These are phyloP conservation scores for Coemansia sp. DNA, from an alignment of 192 early-diverging fungal genomes.

Conservation along the genomic window DNA sequence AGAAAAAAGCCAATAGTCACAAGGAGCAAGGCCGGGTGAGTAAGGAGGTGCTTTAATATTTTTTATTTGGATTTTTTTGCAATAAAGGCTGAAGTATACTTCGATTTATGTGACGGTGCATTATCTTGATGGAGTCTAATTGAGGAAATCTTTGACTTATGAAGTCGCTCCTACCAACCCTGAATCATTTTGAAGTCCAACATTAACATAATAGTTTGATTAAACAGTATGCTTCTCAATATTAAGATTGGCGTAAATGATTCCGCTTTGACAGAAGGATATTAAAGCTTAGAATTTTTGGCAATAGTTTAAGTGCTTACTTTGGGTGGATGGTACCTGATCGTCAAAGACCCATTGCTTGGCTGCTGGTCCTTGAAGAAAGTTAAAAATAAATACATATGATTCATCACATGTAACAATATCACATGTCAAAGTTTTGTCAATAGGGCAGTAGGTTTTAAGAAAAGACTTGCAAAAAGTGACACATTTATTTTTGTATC, in stretches of 20 bases:
- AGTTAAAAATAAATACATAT: neutral
- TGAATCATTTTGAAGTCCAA: neutral
- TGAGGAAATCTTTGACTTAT: too few species aligned
- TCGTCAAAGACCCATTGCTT: slow-evolving; percentile 1
- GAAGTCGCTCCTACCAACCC: neutral
- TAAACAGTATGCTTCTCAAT: neutral
- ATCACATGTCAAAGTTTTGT: neutral
- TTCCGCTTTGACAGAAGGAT: neutral
- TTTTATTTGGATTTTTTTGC: too few species aligned
- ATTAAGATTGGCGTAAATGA: neutral
- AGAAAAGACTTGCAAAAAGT: neutral
- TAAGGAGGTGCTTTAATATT: too few species aligned
- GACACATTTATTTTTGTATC: neutral
- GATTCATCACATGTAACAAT: neutral
- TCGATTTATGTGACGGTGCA: too few species aligned
- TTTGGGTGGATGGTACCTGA: too few species aligned
- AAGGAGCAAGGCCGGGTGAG: too few species aligned
- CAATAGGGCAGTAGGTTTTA: neutral
- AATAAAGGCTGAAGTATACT: too few species aligned
- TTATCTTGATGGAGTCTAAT: too few species aligned
- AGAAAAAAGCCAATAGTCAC: too few species aligned
- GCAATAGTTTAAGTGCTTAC: too few species aligned
- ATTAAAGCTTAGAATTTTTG: neutral
- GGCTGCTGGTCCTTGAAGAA: neutral
- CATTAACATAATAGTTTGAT: neutral